Percentiles rank a stretch among this genome's conserved stretches.
phyloP scores from a whole-genome alignment of 2,329 filamentous ascomycete species.

The Penicillium sp. region DNA sequence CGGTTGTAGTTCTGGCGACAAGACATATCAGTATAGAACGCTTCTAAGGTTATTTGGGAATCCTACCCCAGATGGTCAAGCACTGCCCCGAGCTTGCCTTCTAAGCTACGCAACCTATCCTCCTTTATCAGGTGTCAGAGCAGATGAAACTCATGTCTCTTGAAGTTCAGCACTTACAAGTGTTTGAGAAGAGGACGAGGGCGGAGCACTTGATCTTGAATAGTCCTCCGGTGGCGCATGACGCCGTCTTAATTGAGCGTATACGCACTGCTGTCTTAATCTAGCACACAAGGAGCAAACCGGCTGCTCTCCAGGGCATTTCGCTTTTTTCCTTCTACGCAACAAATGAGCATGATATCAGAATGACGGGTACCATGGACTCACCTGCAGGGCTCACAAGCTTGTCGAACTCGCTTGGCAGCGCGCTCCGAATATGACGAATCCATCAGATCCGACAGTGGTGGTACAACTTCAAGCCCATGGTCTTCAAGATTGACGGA shows the following conservation, averaged over 20 bases:
- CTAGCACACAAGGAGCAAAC: slow-evolving; percentile 51
- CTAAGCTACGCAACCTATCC: slow-evolving; percentile 33
- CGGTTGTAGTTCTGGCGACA: slow-evolving; percentile 17
- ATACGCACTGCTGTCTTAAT: slow-evolving; percentile 50
- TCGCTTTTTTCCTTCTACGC: slow-evolving; percentile 52
- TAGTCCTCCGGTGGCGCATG: slow-evolving; percentile 14
- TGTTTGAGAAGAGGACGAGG: slow-evolving; percentile 12
- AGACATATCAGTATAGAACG: background rate
- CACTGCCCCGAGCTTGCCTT: slow-evolving; percentile 36
- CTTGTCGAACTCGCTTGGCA: slow-evolving; percentile 40
- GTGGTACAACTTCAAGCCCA: background rate
- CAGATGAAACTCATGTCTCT: background rate
- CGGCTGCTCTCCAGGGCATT: slow-evolving; percentile 53
- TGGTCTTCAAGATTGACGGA: background rate
- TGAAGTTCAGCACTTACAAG: slow-evolving; percentile 18
- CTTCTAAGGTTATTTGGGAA: slow-evolving; percentile 1
- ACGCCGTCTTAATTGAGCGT: slow-evolving; percentile 38
- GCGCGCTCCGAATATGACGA: slow-evolving; percentile 25
- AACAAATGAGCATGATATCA: slow-evolving; percentile 9
- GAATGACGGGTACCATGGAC: background rate
- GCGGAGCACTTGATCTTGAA: slow-evolving; percentile 10
- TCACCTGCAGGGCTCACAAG: slow-evolving; percentile 46
- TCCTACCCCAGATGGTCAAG: slow-evolving; percentile 38
- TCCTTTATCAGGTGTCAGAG: slow-evolving; percentile 19
- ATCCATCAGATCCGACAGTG: background rate